Base-by-base conservation (phyloP, 306 rosid genomes). In the Vicia faba region DNA sequence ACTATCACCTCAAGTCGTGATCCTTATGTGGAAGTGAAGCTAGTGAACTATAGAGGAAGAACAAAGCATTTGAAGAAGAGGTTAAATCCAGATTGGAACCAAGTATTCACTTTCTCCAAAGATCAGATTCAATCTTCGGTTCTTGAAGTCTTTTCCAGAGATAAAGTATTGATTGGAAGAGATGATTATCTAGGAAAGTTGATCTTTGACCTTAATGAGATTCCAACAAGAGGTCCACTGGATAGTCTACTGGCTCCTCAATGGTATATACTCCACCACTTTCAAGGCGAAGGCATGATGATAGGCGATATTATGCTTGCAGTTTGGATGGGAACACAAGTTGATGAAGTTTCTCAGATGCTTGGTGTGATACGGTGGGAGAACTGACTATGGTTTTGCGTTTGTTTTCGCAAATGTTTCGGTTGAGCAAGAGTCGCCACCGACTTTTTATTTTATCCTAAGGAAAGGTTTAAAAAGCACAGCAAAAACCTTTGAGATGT, bases 321-420 rank as follows among this genome's bases (percentile, higher is more conserved):
- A 38, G 91, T 88, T 20, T 91, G 97, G 97, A 86, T 91, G 86
- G 97, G 97, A 67, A 91, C 96, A 54, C 97, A 91, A 53, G 92
- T 92, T 53, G 97, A 90, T 45, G 97, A 90, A 77, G 95, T 59
- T 90, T 90, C 63, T 76, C 92, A n/a, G 88, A 91, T 61, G 86
- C 97, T 49, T 91, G 96, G 97, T n/a, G n/a, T n/a, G n/a, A n/a
- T n/a, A n/a, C n/a, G n/a, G n/a, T n/a, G n/a, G n/a, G n/a, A n/a
- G n/a, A n/a, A n/a, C n/a, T n/a, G n/a, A n/a, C n/a, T n/a, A n/a
- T n/a, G n/a, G n/a, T n/a, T n/a, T n/a, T n/a, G n/a, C n/a, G n/a
- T n/a, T n/a, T n/a, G n/a, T n/a, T n/a, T n/a, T n/a, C n/a, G n/a
- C n/a, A n/a, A n/a, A n/a, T n/a, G n/a, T n/a, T n/a, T n/a, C n/a